A percentile compares a stretch with the other conserved stretches of the same genome.
Evolutionary conservation across 2,329 filamentous ascomycete genomes (phyloP).

Genomic region (Magnaporthales sp.): DNA sequence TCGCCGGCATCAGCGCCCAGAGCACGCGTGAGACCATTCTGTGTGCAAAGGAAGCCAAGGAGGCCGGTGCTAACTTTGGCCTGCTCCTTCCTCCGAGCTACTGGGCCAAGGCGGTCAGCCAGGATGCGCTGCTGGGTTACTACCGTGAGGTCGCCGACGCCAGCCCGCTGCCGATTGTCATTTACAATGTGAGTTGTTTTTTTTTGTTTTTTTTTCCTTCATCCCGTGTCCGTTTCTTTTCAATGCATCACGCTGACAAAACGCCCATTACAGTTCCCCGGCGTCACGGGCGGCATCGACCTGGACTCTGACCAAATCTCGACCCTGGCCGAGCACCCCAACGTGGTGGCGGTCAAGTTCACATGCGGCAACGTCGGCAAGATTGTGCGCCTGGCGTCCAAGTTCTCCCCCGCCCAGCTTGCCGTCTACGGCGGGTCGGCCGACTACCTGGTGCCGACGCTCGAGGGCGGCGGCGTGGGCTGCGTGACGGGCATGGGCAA

Average conservation of each 20-base stretch:
- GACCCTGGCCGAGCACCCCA: conserved; percentile 34
- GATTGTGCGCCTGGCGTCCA: conserved; percentile 24
- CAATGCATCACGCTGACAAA: neutral
- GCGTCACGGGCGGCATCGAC: conserved; percentile 45
- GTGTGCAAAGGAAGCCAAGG: conserved; percentile 24
- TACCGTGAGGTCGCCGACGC: conserved; percentile 27
- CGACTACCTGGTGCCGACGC: conserved; percentile 31
- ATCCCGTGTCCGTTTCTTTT: neutral
- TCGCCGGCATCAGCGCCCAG: conserved; percentile 33
- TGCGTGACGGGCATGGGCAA: conserved; percentile 38
- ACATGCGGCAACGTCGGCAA: conserved; percentile 44
- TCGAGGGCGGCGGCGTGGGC: conserved; percentile 28
- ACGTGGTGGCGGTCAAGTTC: conserved; percentile 42
- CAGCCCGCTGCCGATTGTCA: conserved; percentile 36
- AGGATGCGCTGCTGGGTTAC: conserved; percentile 24
- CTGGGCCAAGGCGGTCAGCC: conserved; percentile 25
- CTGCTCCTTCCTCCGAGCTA: conserved; percentile 29
- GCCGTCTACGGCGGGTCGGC: conserved; percentile 33
- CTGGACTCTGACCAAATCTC: conserved; percentile 48
- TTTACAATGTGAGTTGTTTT: conserved; percentile 54
- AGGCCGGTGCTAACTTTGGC: conserved; percentile 27
- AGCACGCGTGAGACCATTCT: conserved; percentile 24
- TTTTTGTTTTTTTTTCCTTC: conserved; percentile 4
- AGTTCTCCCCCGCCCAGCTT: conserved; percentile 20
- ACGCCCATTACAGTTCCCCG: conserved; percentile 48